A percentile compares a stretch with the other conserved stretches of the same genome.
phyloP scores from a whole-genome alignment of 805 yeast genomes.

The Candida broadrunensis region DNA sequence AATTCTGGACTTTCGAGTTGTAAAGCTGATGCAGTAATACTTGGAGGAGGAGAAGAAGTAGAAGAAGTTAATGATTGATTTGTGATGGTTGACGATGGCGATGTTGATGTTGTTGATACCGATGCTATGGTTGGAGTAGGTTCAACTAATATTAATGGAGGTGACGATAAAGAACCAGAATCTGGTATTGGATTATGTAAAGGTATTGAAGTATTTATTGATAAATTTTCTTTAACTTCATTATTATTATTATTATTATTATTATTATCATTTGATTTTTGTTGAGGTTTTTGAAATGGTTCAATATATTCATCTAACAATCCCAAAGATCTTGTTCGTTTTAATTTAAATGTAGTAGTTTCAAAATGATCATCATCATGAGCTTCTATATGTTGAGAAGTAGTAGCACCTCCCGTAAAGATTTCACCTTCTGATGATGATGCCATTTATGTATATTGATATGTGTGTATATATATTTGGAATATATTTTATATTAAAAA shows the following conservation, averaged over 20 bases:
- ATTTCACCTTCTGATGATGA: slow-evolving; percentile 15
- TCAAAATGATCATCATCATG: slow-evolving; percentile 68
- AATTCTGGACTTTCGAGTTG: slow-evolving; percentile 12
- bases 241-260: background rate
- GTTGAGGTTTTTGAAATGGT: slow-evolving; percentile 1
- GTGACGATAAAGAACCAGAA: background rate
- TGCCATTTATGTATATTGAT: background rate
- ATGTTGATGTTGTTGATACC: background rate
- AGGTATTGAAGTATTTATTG: background rate
- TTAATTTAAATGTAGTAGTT: slow-evolving; percentile 67
- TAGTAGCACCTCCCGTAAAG: slow-evolving; percentile 60
- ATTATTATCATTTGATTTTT: background rate
- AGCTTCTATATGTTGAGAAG: slow-evolving; percentile 68
- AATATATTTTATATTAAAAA: too few species aligned
- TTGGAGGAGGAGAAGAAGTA: slow-evolving; percentile 4
- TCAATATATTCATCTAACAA: slow-evolving; percentile 63
- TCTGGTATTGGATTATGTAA: background rate
- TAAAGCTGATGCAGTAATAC: slow-evolving; percentile 1
- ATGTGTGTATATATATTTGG: too few species aligned
- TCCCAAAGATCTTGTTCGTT: slow-evolving; percentile 82
- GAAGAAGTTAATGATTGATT: background rate
- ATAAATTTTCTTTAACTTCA: background rate
- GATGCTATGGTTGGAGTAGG: background rate
- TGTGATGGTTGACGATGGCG: background rate
- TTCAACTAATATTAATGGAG: background rate